Conservation (phyloP, 768 basidiomycete genomes). For the Macrolepiota dolichaula region DNA sequence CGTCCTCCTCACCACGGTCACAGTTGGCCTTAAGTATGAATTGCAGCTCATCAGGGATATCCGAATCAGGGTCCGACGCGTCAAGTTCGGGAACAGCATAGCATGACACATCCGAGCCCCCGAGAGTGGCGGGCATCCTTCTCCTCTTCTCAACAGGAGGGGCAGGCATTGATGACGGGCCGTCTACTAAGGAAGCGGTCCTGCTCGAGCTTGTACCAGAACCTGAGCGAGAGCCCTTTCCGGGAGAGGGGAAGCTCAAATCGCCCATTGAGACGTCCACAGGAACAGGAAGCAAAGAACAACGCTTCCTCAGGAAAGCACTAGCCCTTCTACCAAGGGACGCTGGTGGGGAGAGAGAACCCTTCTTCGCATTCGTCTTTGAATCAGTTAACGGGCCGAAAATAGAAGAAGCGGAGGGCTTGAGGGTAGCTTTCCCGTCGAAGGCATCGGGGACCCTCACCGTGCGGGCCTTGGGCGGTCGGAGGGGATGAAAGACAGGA, state of each 20-base stretch:
- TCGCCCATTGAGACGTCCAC: conserved; percentile 1
- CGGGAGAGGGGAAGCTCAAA: neutral
- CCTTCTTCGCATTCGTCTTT: neutral
- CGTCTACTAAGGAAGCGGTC: neutral
- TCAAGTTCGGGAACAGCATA: conserved; percentile 44
- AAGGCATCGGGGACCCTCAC: conserved; percentile 4
- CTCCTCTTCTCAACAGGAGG: conserved; percentile 45
- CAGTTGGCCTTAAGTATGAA: conserved; percentile 44
- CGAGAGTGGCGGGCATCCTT: conserved; percentile 65
- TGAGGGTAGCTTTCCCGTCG: conserved; percentile 5
- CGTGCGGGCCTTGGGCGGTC: conserved; percentile 38
- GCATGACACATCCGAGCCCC: conserved; percentile 48
- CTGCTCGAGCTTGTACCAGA: neutral
- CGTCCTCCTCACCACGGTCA: conserved; percentile 9
- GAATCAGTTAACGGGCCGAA: neutral
- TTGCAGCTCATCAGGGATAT: conserved; percentile 79
- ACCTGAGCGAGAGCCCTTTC: neutral
- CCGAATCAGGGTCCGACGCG: conserved; percentile 65
- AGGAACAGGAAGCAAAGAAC: conserved; percentile 8
- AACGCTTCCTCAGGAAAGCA: conserved; percentile 7
- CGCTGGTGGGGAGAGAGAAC: conserved; percentile 1
- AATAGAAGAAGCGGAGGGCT: conserved; percentile 3
- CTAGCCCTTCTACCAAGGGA: conserved; percentile 9
- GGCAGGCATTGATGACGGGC: conserved; percentile 15
- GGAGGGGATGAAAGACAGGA: conserved; percentile 57